These are phyloP conservation scores for Dactylella cylindrospora DNA, from an alignment of 2,329 filamentous ascomycete species.

Conservation along the genomic window DNA sequence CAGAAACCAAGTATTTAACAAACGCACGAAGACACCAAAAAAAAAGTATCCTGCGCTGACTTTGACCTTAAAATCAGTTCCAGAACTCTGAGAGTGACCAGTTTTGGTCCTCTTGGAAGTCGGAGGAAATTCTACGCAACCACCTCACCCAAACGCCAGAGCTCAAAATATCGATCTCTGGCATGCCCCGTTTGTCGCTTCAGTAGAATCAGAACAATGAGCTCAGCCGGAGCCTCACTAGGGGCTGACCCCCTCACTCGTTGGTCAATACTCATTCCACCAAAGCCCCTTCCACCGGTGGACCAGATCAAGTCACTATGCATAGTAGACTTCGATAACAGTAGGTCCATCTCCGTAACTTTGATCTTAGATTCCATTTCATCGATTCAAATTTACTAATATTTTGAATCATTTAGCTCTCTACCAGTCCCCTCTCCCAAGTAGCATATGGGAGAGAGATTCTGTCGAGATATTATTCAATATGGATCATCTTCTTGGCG, in stretches of 20 bases:
- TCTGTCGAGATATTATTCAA: constrained; percentile 32
- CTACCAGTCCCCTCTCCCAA: constrained; percentile 40
- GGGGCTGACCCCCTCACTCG: background rate
- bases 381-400: background rate
- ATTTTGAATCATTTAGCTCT: constrained; percentile 4
- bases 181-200: too few relatives aligned
- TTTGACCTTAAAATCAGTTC: too few relatives aligned
- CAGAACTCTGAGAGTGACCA: too few relatives aligned
- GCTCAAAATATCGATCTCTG: background rate
- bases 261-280: constrained; percentile 21
- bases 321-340: constrained; percentile 41
- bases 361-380: background rate
- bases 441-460: constrained; percentile 31
- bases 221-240: background rate
- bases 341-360: constrained; percentile 8
- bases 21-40: too few relatives aligned
- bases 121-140: background rate
- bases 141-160: background rate
- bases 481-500: constrained; percentile 29
- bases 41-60: too few relatives aligned
- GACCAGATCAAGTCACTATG: constrained; percentile 29
- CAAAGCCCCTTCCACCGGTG: constrained; percentile 21
- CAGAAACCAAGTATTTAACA: too few relatives aligned
- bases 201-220: constrained; percentile 9
- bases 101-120: background rate